A percentile compares a stretch with the other conserved stretches of the same genome.
Conservation (phyloP, 2,329 filamentous ascomycete species). For the Elsinoe ampelina region DNA sequence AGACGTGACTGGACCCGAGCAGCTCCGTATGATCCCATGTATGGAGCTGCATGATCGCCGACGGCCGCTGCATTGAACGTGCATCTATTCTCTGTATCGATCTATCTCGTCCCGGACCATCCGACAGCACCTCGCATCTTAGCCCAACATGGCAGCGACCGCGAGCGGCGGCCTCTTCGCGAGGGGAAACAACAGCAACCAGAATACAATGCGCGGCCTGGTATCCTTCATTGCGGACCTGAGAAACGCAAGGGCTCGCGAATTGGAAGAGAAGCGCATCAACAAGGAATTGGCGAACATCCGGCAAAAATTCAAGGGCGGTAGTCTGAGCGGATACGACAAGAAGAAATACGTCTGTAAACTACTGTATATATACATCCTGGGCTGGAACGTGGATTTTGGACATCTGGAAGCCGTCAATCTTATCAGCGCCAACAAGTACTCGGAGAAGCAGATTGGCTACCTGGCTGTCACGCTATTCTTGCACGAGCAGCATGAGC, state of each 20-base stretch:
- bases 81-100: background rate
- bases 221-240: conserved; percentile 98
- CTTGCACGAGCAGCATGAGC: conserved; percentile 91
- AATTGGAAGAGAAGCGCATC: conserved; percentile 97
- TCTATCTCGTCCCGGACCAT: background rate
- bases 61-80: background rate
- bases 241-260: conserved; percentile 85
- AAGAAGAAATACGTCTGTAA: conserved; percentile 99
- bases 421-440: conserved; percentile 90
- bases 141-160: conserved; percentile 9
- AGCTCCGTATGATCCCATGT: background rate
- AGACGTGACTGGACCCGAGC: background rate
- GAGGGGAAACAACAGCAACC: conserved; percentile 24
- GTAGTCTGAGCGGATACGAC: conserved; percentile 84
- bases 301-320: conserved; percentile 90
- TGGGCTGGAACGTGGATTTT: conserved; percentile 98
- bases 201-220: conserved; percentile 50
- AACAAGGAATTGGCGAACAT: conserved; percentile 99
- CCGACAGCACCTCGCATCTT: background rate
- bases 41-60: conserved; percentile 4
- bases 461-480: conserved; percentile 97
- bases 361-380: conserved; percentile 96
- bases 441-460: conserved; percentile 98
- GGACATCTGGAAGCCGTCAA: conserved; percentile 97
- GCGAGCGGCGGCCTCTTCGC: conserved; percentile 28